Evolutionary conservation across 2,329 filamentous ascomycete genomes (phyloP).

Genomic region (Colletotrichum gloeosporioides): DNA sequence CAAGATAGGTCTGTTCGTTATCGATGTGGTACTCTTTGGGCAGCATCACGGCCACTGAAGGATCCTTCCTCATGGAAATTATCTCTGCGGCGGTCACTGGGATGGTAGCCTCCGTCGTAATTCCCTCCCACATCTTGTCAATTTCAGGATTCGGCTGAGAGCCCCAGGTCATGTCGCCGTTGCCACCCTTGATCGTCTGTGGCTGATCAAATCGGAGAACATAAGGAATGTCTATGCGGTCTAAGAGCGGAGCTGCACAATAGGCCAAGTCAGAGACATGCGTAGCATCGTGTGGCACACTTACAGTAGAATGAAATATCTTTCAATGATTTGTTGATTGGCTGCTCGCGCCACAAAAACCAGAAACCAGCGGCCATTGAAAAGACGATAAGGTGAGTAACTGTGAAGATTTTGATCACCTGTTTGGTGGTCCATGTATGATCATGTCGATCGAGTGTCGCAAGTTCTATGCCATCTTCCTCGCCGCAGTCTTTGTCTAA

Average conservation of each 20-base stretch:
- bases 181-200: not conserved
- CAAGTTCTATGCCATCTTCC: not conserved
- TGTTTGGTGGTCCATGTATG: not conserved
- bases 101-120: not conserved
- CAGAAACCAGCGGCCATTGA: not conserved
- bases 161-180: slow-evolving; percentile 1
- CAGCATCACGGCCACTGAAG: not conserved
- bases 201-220: not conserved
- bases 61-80: not conserved
- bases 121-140: slow-evolving; percentile 1
- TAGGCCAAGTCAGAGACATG: not conserved
- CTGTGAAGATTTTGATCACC: not conserved
- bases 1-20: not conserved
- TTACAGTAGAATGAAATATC: not conserved
- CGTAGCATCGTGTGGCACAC: not conserved
- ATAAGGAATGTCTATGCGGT: not conserved
- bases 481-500: not conserved
- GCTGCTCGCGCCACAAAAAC: not conserved
- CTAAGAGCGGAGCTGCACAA: not conserved
- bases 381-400: not conserved
- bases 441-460: not conserved
- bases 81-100: not conserved
- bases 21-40: not conserved
- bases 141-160: not conserved
- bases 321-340: not conserved